Evolutionary conservation across 2,329 filamentous ascomycete species (phyloP).

Genomic region (Fusarium multiceps): DNA sequence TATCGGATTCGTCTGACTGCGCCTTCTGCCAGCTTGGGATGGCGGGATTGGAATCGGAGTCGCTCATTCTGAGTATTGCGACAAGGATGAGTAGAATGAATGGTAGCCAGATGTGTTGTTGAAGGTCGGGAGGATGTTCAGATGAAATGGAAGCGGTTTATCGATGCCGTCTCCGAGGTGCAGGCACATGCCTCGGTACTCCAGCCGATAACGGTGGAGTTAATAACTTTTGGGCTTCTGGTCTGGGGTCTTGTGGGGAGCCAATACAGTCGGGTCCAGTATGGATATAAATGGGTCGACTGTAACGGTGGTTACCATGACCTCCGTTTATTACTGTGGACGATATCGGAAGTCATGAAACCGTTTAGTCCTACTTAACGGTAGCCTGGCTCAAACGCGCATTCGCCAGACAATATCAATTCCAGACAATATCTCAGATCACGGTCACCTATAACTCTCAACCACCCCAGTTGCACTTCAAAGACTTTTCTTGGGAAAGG

Average conservation of each 20-base stretch:
- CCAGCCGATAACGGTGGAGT: conserved; percentile 40
- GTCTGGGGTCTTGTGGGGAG: conserved; percentile 24
- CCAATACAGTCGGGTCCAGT: neutral
- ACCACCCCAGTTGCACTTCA: conserved; percentile 1
- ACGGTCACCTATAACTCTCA: conserved; percentile 7
- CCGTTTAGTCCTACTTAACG: conserved; percentile 20
- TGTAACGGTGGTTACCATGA: neutral
- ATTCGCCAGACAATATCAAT: conserved; percentile 35
- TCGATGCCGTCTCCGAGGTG: conserved; percentile 26
- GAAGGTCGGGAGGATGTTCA: neutral
- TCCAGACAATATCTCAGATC: conserved; percentile 29
- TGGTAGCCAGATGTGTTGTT: neutral
- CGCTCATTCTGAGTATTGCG: conserved; percentile 46
- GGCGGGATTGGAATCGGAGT: conserved; percentile 48
- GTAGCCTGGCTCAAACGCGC: conserved; percentile 29
- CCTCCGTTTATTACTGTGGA: conserved; percentile 26
- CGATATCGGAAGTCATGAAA: conserved; percentile 3
- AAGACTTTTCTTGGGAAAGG: neutral
- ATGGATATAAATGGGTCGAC: neutral
- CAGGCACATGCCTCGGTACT: conserved; percentile 46
- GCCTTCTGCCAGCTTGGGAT: conserved; percentile 51
- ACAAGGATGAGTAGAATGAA: neutral
- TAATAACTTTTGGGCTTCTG: neutral
- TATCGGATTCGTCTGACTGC: conserved; percentile 28
- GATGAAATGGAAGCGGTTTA: conserved; percentile 3